A percentile compares a stretch with the other conserved stretches of the same genome.
phyloP scores from a whole-genome alignment of 306 rosid genomes.

The Abrus pulchellus region DNA sequence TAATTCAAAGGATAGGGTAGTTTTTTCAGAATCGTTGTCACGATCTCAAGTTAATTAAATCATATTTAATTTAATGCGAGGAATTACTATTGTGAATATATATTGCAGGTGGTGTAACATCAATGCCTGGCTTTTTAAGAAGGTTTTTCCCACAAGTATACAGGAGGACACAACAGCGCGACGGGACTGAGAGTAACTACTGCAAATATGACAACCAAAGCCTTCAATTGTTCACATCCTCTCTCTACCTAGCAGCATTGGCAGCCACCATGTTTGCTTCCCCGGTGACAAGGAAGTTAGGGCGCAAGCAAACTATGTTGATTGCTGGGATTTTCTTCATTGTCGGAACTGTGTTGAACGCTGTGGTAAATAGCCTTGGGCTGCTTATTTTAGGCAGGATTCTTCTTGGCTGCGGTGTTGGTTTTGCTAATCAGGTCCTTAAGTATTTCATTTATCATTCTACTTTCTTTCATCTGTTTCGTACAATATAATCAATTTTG shows the following conservation, averaged over 20 bases:
- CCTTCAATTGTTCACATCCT: constrained; percentile 81
- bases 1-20: neutral
- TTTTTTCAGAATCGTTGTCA: too few species aligned
- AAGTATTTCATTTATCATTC: neutral
- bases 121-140: constrained; percentile 66
- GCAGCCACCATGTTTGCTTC: constrained; percentile 74
- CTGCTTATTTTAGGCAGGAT: constrained; percentile 74
- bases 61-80: neutral
- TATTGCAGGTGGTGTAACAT: constrained; percentile 78
- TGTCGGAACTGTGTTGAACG: constrained; percentile 62
- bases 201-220: constrained; percentile 81
- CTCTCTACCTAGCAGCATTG: constrained; percentile 81
- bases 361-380: constrained; percentile 52
- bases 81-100: neutral
- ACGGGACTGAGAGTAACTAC: constrained; percentile 55
- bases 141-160: constrained; percentile 73
- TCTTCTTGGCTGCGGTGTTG: constrained; percentile 82
- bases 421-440: constrained; percentile 77
- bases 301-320: constrained; percentile 74
- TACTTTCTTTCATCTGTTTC: neutral
- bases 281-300: constrained; percentile 57
- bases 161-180: constrained; percentile 14
- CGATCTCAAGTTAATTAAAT: too few species aligned
- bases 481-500: neutral
- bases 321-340: constrained; percentile 75